These are phyloP conservation scores for Globisporangium canariense DNA, from an alignment of 352 stramenopile genomes.

Conservation along the genomic window DNA sequence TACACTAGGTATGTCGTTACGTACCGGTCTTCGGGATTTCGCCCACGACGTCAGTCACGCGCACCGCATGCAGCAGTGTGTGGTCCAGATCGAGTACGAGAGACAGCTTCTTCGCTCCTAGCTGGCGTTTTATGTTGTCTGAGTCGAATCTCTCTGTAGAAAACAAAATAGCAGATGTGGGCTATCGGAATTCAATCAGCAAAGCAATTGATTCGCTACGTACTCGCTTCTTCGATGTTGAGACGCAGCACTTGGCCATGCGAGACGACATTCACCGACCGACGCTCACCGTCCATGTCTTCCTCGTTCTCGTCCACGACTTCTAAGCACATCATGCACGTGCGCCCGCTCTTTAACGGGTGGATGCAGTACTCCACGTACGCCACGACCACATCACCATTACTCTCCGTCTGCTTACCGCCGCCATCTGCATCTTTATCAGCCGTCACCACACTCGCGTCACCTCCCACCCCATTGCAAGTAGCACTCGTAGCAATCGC, in stretches of 20 bases:
- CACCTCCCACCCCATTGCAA: not conserved
- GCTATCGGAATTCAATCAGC: constrained; percentile 39
- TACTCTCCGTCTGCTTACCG: not conserved
- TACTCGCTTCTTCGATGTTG: constrained; percentile 96
- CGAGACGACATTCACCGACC: constrained; percentile 75
- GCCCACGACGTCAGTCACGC: constrained; percentile 60
- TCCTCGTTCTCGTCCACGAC: constrained; percentile 68
- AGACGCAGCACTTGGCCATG: constrained; percentile 90
- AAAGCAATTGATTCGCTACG: constrained; percentile 26
- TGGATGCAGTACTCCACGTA: constrained; percentile 82
- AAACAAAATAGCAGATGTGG: constrained; percentile 17
- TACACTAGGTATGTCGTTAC: not conserved
- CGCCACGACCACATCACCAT: constrained; percentile 29
- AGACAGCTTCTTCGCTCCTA: constrained; percentile 88
- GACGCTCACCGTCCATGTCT: constrained; percentile 46
- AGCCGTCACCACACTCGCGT: constrained; percentile 7
- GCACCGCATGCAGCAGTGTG: constrained; percentile 94
- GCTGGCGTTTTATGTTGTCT: constrained; percentile 85
- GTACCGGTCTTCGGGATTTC: constrained; percentile 56
- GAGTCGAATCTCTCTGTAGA: constrained; percentile 82
- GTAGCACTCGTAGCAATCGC: constrained; percentile 2
- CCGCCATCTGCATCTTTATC: not conserved
- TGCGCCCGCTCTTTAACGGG: constrained; percentile 64
- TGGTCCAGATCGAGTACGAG: constrained; percentile 97
- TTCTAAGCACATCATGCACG: constrained; percentile 78